These are phyloP conservation scores for Hibiscus trionum DNA, from an alignment of 345 rosid species.

Conservation along the genomic window DNA sequence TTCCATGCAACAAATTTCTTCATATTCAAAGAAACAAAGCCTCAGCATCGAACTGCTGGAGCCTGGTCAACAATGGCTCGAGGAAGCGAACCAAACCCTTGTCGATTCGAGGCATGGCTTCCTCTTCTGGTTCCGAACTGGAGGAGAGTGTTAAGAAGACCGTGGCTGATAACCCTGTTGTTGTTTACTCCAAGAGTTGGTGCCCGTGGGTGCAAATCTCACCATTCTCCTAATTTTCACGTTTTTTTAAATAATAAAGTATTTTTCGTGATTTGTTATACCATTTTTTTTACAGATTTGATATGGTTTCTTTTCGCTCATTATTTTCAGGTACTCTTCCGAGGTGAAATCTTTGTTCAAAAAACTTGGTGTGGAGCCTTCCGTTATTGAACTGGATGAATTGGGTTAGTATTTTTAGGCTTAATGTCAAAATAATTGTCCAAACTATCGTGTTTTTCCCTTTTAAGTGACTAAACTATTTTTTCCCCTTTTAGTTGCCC, in stretches of 20 bases:
- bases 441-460: too few relatives aligned
- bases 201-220: constrained; percentile 69
- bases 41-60: constrained; percentile 12
- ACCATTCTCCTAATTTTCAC: background rate
- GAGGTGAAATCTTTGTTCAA: constrained; percentile 91
- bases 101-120: constrained; percentile 48
- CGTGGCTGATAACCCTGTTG: constrained; percentile 62
- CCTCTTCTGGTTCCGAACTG: constrained; percentile 80
- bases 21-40: constrained; percentile 2
- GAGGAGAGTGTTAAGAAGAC: constrained; percentile 71
- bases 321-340: constrained; percentile 53
- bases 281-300: background rate
- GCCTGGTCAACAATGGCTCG: constrained; percentile 20
- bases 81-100: constrained; percentile 22
- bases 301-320: background rate
- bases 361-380: constrained; percentile 63
- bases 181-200: constrained; percentile 92
- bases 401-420: constrained; percentile 42
- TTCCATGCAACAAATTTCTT: constrained; percentile 3
- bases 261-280: background rate
- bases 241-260: background rate
- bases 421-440: too few relatives aligned
- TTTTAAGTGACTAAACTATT: too few relatives aligned
- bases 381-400: constrained; percentile 84
- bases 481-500: too few relatives aligned